Evolutionary conservation across 768 basidiomycete genomes (phyloP).

Genomic region (Boletus edulis): DNA sequence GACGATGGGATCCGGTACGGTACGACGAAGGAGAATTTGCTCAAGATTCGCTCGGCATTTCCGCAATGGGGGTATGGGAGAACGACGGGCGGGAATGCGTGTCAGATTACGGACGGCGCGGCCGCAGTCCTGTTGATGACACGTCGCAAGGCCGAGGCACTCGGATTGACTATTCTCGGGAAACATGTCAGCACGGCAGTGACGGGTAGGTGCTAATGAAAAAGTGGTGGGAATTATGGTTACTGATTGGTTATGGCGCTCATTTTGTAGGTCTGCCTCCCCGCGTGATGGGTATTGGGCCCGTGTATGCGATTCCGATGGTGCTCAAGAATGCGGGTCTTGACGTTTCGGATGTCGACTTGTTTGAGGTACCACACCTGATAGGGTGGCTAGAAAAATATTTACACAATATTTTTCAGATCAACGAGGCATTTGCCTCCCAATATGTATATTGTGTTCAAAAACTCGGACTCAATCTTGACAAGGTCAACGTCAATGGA

Average conservation of each 20-base stretch:
- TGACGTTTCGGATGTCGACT: constrained; percentile 64
- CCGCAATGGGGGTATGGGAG: constrained; percentile 74
- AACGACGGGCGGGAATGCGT: constrained; percentile 85
- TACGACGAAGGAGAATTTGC: constrained; percentile 62
- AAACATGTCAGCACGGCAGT: constrained; percentile 76
- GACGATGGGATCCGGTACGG: constrained; percentile 81
- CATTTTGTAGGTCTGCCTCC: constrained; percentile 58
- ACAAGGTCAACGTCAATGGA: constrained; percentile 84
- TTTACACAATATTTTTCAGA: constrained; percentile 38
- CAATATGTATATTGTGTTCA: constrained; percentile 76
- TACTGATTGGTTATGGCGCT: not conserved
- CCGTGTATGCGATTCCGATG: constrained; percentile 78
- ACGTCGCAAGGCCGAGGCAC: constrained; percentile 70
- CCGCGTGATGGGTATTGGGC: constrained; percentile 87
- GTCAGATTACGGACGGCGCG: constrained; percentile 82
- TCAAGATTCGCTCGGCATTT: constrained; percentile 71
- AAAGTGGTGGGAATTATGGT: not conserved
- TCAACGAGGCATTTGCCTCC: constrained; percentile 91
- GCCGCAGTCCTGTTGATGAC: constrained; percentile 83
- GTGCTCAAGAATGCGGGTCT: constrained; percentile 69
- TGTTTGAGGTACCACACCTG: constrained; percentile 59
- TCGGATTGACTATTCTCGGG: constrained; percentile 71
- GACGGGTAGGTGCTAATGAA: constrained; percentile 42
- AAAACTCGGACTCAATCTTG: constrained; percentile 56
- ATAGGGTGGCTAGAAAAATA: not conserved